phyloP scores from a whole-genome alignment of 2,329 filamentous ascomycete genomes.

The Bipolaris bicolor region DNA sequence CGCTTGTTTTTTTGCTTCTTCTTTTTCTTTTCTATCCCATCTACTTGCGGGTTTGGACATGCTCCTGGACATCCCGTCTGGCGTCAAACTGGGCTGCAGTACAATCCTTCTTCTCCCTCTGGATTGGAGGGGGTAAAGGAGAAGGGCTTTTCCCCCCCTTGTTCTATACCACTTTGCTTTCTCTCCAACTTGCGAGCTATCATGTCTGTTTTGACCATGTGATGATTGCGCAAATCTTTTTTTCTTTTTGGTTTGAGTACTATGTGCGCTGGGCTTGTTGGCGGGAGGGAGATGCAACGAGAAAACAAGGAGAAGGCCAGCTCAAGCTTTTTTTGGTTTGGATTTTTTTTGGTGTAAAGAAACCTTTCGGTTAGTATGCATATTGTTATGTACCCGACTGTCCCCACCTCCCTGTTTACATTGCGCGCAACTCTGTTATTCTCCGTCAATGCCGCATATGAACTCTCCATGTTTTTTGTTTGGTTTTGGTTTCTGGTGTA shows the following conservation, averaged over 20 bases:
- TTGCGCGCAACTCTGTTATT: not conserved
- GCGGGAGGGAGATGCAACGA: not conserved
- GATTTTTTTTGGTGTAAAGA: not conserved
- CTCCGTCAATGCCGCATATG: not conserved
- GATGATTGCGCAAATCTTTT: conserved; percentile 2
- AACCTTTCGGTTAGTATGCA: conserved; percentile 2
- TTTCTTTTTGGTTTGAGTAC: not conserved
- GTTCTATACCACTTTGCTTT: conserved; percentile 17
- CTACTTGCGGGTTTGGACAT: conserved; percentile 5
- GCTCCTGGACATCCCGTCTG: not conserved
- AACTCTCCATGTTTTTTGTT: not conserved
- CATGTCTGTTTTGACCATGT: not conserved
- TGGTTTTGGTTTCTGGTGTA: not conserved
- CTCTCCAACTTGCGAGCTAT: not conserved
- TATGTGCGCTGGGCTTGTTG: not conserved
- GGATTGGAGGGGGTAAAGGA: too few species aligned
- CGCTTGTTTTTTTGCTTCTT: not conserved
- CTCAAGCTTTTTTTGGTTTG: not conserved
- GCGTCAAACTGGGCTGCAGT: conserved; percentile 5
- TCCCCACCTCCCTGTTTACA: not conserved
- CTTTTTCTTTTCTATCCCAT: not conserved
- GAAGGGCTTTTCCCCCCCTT: not conserved
- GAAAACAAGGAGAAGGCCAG: not conserved
- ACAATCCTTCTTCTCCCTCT: conserved; percentile 1
- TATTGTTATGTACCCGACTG: conserved; percentile 6